Evolutionary conservation across 495 filamentous ascomycete species (phyloP), one percentile per base, ranked within the genome.

Genomic region (Parathielavia hyrcaniae): DNA sequence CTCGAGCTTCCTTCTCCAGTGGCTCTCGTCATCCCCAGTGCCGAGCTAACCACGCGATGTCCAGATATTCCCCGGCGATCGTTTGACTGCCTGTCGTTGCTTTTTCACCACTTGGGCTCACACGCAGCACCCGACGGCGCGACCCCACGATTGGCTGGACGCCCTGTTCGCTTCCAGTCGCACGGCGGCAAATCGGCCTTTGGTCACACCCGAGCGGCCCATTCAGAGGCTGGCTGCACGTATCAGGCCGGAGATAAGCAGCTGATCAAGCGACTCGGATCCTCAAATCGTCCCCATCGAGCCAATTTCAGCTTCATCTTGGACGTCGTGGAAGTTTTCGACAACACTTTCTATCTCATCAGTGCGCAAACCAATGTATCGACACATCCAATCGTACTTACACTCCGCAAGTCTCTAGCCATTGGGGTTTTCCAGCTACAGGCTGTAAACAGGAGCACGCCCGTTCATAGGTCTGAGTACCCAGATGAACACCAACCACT

Each of bases 101-200:
- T 32, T 19, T 38, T 39, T 43, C 32, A 38, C 32, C n/a, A 22
- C 16, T 12, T 45, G 26, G 19, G 50, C 22, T 43, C 1, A 52
- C 14, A 41, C n/a, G 19, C 12, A 6, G 3, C 49, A 6, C 13
- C 8, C 10, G 14, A 30, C 52, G 41, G 36, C 41, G 30, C 38
- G 58, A 40, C 26, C 39, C 39, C 32, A 26, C 38, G 23, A 57
- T 51, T 61, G 59, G 59, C 48, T 53, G 10, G 34, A 53, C 6
- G 36, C 51, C 23, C 43, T 39, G 40, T 39, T 38, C 35, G 26
- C 34, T 12, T 20, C 40, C n/a, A 39, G n/a, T 41, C 40, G 52
- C 46, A 19, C 53, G 43, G 59, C 59, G 53, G 59, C 48, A 61
- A 57, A 47, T 53, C 52, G 36, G 59, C 35, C 32, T 47, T 8